Percentiles rank a stretch among this genome's conserved stretches.
These are phyloP conservation scores for Venturia nashicola DNA, from an alignment of 2,329 filamentous ascomycete species.

Conservation along the genomic window DNA sequence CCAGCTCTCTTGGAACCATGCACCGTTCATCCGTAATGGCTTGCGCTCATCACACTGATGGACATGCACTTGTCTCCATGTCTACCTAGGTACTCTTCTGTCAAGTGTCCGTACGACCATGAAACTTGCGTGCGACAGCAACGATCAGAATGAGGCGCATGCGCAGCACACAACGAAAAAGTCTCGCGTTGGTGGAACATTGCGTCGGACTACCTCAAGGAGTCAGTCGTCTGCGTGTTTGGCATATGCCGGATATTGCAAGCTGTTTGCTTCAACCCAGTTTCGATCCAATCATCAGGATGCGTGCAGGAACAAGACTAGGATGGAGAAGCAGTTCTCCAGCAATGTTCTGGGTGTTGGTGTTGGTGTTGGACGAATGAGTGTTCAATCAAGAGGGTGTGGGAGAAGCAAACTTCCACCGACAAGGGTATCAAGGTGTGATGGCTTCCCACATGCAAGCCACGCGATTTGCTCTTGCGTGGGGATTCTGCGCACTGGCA, in stretches of 20 bases:
- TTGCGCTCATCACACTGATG: background rate
- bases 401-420: background rate
- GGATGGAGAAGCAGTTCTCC: background rate
- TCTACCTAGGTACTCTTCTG: background rate
- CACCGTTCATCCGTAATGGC: background rate
- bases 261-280: background rate
- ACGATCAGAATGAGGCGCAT: background rate
- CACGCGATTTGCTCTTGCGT: background rate
- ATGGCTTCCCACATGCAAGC: slow-evolving; percentile 3
- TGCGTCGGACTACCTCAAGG: background rate
- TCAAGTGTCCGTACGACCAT: background rate
- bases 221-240: background rate
- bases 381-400: background rate
- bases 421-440: slow-evolving; percentile 1
- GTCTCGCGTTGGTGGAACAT: background rate
- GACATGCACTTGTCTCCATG: background rate
- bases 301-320: background rate
- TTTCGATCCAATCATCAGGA: background rate
- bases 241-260: background rate
- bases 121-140: background rate
- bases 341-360: background rate
- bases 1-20: background rate
- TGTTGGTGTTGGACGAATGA: background rate
- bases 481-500: background rate
- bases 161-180: background rate